Evolutionary conservation across 2,329 filamentous ascomycete genomes (phyloP).

Genomic region (Ophiosphaerella korrae): DNA sequence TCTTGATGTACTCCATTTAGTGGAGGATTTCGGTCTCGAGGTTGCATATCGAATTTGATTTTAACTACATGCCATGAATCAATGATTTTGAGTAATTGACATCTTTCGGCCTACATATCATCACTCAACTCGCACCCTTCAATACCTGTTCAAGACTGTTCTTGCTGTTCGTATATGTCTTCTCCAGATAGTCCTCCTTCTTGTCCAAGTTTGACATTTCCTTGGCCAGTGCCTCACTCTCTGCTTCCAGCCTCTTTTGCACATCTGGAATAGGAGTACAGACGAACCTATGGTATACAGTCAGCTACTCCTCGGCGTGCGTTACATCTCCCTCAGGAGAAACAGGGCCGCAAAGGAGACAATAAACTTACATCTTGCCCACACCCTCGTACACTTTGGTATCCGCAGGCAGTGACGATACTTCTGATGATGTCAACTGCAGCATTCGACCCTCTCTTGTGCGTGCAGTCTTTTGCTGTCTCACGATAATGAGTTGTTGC

Average conservation of each 20-base stretch:
- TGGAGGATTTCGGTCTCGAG: too few relatives aligned
- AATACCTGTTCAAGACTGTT: constrained; percentile 91
- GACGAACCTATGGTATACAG: constrained; percentile 72
- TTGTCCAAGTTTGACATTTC: constrained; percentile 85
- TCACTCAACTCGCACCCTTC: constrained; percentile 46
- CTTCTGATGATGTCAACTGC: constrained; percentile 83
- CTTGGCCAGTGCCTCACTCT: constrained; percentile 74
- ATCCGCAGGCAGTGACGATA: constrained; percentile 73
- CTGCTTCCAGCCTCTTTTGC: constrained; percentile 74
- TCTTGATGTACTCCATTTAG: too few relatives aligned
- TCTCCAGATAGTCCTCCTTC: constrained; percentile 90
- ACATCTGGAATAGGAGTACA: constrained; percentile 74
- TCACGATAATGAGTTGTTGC: constrained; percentile 87
- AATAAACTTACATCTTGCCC: constrained; percentile 79
- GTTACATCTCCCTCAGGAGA: neutral
- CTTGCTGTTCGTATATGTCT: constrained; percentile 91
- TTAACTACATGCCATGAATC: too few relatives aligned
- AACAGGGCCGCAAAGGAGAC: neutral
- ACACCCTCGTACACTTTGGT: constrained; percentile 92
- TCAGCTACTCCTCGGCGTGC: neutral
- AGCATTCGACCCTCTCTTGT: constrained; percentile 88
- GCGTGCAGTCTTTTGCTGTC: constrained; percentile 81
- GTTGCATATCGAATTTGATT: too few relatives aligned
- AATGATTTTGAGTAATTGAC: too few relatives aligned
- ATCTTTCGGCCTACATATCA: too few relatives aligned